These are phyloP conservation scores for Aspergillus wentii DNA, from an alignment of 495 filamentous ascomycete species.

Conservation along the genomic window DNA sequence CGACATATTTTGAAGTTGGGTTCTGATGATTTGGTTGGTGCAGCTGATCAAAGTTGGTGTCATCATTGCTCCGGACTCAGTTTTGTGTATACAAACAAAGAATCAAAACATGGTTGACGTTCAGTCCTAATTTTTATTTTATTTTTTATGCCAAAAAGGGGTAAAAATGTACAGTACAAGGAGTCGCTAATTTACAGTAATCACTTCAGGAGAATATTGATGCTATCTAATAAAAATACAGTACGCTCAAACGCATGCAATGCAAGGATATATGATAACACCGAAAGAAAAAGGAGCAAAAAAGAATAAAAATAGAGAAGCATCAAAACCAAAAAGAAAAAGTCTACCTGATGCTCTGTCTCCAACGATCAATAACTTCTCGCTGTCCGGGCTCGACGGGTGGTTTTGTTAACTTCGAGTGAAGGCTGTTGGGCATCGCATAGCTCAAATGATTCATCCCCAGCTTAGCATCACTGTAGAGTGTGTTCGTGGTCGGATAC, in stretches of 20 bases:
- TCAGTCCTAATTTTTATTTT: too few relatives aligned
- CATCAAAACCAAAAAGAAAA: conserved; percentile 2
- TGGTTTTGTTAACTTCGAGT: conserved; percentile 24
- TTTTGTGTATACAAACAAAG: too few relatives aligned
- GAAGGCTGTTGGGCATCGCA: conserved; percentile 25
- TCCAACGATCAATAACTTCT: conserved; percentile 86
- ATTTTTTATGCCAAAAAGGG: too few relatives aligned
- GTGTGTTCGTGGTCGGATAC: conserved; percentile 22
- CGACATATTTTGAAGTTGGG: too few relatives aligned
- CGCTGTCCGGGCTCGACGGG: conserved; percentile 53
- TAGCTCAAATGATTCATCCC: conserved; percentile 32
- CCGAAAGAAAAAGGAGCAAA: conserved; percentile 8
- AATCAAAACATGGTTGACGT: too few relatives aligned
- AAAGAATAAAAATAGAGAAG: conserved; percentile 7
- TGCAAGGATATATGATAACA: conserved; percentile 15
- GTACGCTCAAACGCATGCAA: conserved; percentile 4
- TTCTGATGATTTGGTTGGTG: too few relatives aligned
- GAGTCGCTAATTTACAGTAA: too few relatives aligned
- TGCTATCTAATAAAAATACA: too few relatives aligned
- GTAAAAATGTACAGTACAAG: too few relatives aligned
- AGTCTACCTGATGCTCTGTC: conserved; percentile 61
- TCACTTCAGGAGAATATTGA: too few relatives aligned
- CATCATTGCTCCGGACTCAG: too few relatives aligned
- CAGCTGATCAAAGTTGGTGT: too few relatives aligned
- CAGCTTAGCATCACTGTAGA: conserved; percentile 27